phyloP scores from a whole-genome alignment of 805 yeast genomes.

The Pichia heedii region DNA sequence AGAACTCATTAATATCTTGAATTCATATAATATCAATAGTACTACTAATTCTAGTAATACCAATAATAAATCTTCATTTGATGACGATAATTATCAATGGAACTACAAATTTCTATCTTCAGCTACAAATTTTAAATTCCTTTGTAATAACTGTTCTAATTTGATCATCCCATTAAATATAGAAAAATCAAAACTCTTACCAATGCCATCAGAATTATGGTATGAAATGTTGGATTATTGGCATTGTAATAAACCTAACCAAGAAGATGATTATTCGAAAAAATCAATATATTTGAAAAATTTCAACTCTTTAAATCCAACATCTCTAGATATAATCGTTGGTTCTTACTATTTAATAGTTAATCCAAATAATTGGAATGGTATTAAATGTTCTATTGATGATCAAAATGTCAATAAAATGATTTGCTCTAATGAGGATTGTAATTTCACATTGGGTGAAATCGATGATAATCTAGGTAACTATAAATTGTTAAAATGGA shows the following conservation, averaged over 20 bases:
- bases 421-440: too few relatives aligned
- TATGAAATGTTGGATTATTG: constrained; percentile 93
- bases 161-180: constrained; percentile 24
- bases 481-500: constrained; percentile 50
- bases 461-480: constrained; percentile 25
- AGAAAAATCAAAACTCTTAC: constrained; percentile 31
- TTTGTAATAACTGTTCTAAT: constrained; percentile 14
- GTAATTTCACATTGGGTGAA: constrained; percentile 30
- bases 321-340: constrained; percentile 33
- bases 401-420: too few relatives aligned
- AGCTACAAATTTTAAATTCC: neutral
- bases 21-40: too few relatives aligned
- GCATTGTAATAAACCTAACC: constrained; percentile 84
- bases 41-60: too few relatives aligned
- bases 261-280: constrained; percentile 10
- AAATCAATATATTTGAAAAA: constrained; percentile 14
- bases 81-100: constrained; percentile 21
- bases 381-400: constrained; percentile 31
- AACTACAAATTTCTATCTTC: constrained; percentile 9
- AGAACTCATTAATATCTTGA: too few relatives aligned
- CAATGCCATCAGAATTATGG: constrained; percentile 92
- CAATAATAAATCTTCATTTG: too few relatives aligned
- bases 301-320: constrained; percentile 39
- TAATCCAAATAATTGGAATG: constrained; percentile 18
- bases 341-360: constrained; percentile 50